Conservation (phyloP, 2,329 filamentous ascomycete genomes). For the Nigrograna mackinnonii region DNA sequence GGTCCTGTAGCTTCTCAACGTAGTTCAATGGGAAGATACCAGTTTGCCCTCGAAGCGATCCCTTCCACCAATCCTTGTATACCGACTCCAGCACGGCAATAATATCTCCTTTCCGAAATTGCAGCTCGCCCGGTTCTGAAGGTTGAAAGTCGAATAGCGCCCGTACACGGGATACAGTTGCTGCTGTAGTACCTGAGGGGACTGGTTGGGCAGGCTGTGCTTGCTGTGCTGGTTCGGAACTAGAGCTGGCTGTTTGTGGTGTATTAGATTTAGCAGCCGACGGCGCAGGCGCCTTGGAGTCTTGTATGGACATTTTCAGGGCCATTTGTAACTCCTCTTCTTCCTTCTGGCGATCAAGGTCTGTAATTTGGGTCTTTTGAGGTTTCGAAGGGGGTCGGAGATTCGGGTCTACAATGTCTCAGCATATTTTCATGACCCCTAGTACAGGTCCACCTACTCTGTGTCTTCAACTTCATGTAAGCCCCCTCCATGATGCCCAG, state of each 20-base stretch:
- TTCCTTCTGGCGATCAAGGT: slow-evolving; percentile 88
- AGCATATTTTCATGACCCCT: slow-evolving; percentile 8
- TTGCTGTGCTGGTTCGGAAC: slow-evolving; percentile 19
- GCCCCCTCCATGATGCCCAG: slow-evolving; percentile 97
- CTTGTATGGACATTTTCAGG: slow-evolving; percentile 86
- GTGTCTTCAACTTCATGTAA: slow-evolving; percentile 81
- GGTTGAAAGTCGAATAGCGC: slow-evolving; percentile 94
- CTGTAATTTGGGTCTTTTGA: slow-evolving; percentile 88
- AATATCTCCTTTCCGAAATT: slow-evolving; percentile 95
- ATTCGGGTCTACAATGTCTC: slow-evolving; percentile 71
- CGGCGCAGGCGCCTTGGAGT: slow-evolving; percentile 62
- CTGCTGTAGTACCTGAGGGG: slow-evolving; percentile 86
- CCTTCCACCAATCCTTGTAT: slow-evolving; percentile 99
- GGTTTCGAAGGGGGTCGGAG: slow-evolving; percentile 91
- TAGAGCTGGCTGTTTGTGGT: slow-evolving; percentile 34
- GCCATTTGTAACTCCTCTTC: slow-evolving; percentile 98
- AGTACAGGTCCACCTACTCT: slow-evolving; percentile 49
- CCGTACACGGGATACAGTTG: slow-evolving; percentile 91
- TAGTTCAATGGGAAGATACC: slow-evolving; percentile 99
- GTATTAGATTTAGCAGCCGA: slow-evolving; percentile 46
- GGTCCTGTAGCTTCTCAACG: slow-evolving; percentile 94
- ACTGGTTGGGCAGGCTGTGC: slow-evolving; percentile 60
- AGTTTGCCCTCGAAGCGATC: slow-evolving; percentile 88
- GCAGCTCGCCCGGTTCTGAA: slow-evolving; percentile 90
- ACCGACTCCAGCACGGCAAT: slow-evolving; percentile 97